These are phyloP conservation scores for Coemansia sp. DNA, from an alignment of 192 early-diverging fungal genomes.

Conservation along the genomic window DNA sequence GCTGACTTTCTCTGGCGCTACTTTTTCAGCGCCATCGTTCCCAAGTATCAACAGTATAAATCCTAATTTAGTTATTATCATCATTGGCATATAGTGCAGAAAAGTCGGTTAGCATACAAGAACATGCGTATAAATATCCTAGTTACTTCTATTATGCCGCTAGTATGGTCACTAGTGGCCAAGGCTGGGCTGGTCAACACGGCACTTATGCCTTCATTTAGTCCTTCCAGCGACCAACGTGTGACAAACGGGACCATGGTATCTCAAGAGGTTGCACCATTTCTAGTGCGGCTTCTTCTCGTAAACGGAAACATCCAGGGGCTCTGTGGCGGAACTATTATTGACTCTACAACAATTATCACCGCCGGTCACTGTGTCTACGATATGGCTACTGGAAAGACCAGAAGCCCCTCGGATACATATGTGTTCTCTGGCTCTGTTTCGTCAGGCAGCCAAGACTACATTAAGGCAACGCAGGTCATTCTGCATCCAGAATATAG, in stretches of 20 bases:
- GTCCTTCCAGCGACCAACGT: conserved; percentile 15
- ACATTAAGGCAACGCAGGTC: conserved; percentile 21
- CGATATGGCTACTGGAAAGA: not conserved
- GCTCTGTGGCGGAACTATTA: conserved; percentile 47
- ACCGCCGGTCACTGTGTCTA: conserved; percentile 45
- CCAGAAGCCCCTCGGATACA: conserved; percentile 1
- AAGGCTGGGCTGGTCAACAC: no score
- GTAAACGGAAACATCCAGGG: conserved; percentile 4
- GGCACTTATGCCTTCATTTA: no score
- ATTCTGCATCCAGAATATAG: conserved; percentile 32
- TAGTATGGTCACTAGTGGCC: no score
- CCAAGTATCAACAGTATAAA: no score
- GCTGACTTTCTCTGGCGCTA: no score
- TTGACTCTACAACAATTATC: conserved; percentile 34
- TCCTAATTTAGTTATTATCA: no score
- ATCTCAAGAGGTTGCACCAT: conserved; percentile 29
- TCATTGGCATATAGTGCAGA: no score
- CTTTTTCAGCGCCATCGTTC: no score
- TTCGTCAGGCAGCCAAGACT: conserved; percentile 2
- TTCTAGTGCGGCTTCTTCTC: conserved; percentile 20
- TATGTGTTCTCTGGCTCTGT: conserved; percentile 34
- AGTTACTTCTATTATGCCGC: no score
- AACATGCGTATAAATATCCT: no score
- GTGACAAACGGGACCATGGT: conserved; percentile 47
- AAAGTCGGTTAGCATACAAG: no score